phyloP scores from a whole-genome alignment of 2,329 filamentous ascomycete genomes.

The Alternaria sp. region DNA sequence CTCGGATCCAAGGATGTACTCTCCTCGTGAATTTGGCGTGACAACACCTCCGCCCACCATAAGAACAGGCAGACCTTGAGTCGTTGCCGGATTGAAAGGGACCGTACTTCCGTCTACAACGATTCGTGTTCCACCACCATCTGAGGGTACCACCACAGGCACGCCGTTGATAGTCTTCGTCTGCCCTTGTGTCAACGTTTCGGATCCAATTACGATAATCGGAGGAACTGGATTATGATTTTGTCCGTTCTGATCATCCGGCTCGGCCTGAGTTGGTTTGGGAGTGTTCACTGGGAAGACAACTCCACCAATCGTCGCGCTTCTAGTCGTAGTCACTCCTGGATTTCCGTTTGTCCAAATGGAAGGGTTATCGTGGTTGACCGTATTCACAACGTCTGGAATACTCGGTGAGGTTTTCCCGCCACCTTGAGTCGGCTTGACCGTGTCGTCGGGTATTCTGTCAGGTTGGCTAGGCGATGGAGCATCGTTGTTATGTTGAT shows the following conservation, averaged over 20 bases:
- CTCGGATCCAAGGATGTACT: conserved; percentile 47
- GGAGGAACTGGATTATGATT: conserved; percentile 12
- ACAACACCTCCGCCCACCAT: conserved; percentile 38
- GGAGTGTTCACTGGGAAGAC: conserved; percentile 28
- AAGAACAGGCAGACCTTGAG: conserved; percentile 33
- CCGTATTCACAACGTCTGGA: conserved; percentile 1
- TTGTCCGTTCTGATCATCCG: conserved; percentile 12
- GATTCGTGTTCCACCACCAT: conserved; percentile 33
- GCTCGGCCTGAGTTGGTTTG: conserved; percentile 18
- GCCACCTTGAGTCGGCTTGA: conserved; percentile 10
- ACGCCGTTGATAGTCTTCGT: conserved; percentile 45
- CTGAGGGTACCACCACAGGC: conserved; percentile 35
- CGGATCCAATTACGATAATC: conserved; percentile 34
- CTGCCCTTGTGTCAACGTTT: conserved; percentile 43
- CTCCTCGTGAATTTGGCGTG: conserved; percentile 43
- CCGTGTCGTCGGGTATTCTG: background rate
- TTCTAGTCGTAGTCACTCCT: conserved; percentile 2
- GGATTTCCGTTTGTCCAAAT: conserved; percentile 3
- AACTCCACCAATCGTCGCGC: conserved; percentile 36
- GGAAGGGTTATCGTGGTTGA: conserved; percentile 6
- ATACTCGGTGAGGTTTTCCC: conserved; percentile 14
- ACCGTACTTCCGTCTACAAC: conserved; percentile 43
- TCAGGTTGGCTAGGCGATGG: conserved; percentile 3
- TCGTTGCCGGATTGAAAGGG: conserved; percentile 26
- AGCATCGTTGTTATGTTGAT: conserved; percentile 1